Evolutionary conservation across 2,329 filamentous ascomycete genomes (phyloP), one percentile per base, ranked within the genome.

Genomic region (Neofusicoccum cordaticola): DNA sequence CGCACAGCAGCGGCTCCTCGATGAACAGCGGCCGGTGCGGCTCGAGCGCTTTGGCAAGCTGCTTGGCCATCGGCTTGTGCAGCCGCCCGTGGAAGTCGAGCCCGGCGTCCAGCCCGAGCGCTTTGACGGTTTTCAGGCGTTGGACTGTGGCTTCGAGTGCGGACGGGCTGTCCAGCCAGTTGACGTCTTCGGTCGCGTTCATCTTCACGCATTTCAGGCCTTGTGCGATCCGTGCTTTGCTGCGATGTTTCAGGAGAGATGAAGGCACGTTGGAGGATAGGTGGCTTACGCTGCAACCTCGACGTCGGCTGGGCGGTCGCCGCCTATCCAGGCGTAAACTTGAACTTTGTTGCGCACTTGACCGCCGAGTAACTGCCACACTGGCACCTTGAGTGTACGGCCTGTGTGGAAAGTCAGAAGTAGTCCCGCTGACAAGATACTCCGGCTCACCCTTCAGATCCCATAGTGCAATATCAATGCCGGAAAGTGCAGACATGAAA

Each of bases 81-180:
- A 92, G 80, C 6, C 90, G 85, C 2, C 90, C 90, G 72, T 93
- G 91, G 75, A 93, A 93, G 70, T 93, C 91, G 27, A 93, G 81
- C 1, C 87, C 90, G 0, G 84, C 90, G 63, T 93, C 90, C 68
- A 93, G 83, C 1, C 90, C 90, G 0, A 91, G 77, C 0, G 82
- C 81, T 72, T 90, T 91, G 12, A 93, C 90, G 0, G 84, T 80
- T 68, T 88, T 87, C 8, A 93, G 79, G 1, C 90, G 83, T 65
- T 90, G 85, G 1, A 92, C 86, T 42, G 85, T 87, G 6, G 83
- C 80, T 48, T 89, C 82, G 0, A 93, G 81, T 0, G 82, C 81
- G 0, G 82, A 80, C 0, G 90, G 90, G 1, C 88, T 89, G 74
- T 93, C 90, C 0, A 93, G 81, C 89, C 90, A 92, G 68, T 86